Evolutionary conservation across 1,284 basidiomycete species (phyloP), one percentile per base, ranked within the genome.

Genomic region (Violaceomyces palustris): DNA sequence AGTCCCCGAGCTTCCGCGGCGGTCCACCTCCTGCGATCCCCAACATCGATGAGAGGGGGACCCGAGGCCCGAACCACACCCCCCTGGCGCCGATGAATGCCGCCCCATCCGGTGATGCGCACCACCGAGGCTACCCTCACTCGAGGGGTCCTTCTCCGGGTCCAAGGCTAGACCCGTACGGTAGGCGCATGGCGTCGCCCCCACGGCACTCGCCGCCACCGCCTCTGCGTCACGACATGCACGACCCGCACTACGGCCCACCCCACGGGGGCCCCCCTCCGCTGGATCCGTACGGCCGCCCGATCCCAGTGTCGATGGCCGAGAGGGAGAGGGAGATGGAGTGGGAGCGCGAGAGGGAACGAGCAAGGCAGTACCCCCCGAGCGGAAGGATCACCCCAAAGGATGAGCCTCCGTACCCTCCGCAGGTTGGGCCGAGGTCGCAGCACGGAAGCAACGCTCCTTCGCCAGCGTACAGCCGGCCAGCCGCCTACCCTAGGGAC

Each of bases 1-100:
- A 47, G 19, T 65, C 60, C 28, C 61, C 61, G 18, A 47, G 58
- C 26, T 64, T 63, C 60, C 60, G 55, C 17, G 53, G 52, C 30
- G 54, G 43, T 24, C 50, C 43, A 12, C 55, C 54, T 7, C 49
- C 45, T 6, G 35, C 54, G n/a, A 59, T 61, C 26, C 50, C 50
- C 23, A 50, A 44, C 28, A 57, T 58, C 18, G 65, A 64, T 32
- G 65, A 66, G 6, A 46, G 61, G 17, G 61, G 50, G 12, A 38
- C 47, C 22, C 49, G 56, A 18, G 51, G 50, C 5, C 55, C 59
- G 15, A 30, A 9, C 10, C 48, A 51, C 23, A 36, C 47, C 17
- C 35, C 31, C 7, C 34, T 51, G 6, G 48, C 42, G 4, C 48
- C 48, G 10, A 51, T 51, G 48, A 27, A 46, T 6, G 35, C 44